These are phyloP conservation scores for Penicillium herquei DNA, from an alignment of 495 filamentous ascomycete genomes.

Conservation along the genomic window DNA sequence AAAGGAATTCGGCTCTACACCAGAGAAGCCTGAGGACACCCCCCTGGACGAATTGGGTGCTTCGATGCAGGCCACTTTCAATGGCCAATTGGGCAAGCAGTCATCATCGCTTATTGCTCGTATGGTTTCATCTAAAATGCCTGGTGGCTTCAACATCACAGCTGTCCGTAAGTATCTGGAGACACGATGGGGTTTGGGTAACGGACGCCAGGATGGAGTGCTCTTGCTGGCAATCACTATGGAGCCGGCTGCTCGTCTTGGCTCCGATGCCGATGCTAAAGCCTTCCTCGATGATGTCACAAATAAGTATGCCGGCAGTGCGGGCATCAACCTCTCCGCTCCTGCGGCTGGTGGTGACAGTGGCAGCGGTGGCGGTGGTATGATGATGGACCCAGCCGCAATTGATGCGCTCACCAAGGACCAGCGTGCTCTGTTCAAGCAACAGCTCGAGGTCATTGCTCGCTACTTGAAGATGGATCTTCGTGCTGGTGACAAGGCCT, in stretches of 20 bases:
- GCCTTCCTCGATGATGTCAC: slow-evolving; percentile 81
- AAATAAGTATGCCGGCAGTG: slow-evolving; percentile 84
- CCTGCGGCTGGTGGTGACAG: slow-evolving; percentile 72
- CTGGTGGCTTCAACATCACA: slow-evolving; percentile 98
- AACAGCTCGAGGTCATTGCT: slow-evolving; percentile 91
- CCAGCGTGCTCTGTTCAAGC: slow-evolving; percentile 91
- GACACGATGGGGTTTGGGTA: slow-evolving; percentile 84
- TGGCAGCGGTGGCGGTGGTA: slow-evolving; percentile 66
- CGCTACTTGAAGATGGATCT: slow-evolving; percentile 97
- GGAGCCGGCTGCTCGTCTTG: slow-evolving; percentile 86
- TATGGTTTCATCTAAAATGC: slow-evolving; percentile 98
- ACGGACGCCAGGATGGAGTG: slow-evolving; percentile 89
- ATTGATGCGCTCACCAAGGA: slow-evolving; percentile 97
- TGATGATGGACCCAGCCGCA: slow-evolving; percentile 99
- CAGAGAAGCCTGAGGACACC: slow-evolving; percentile 97
- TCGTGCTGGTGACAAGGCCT: slow-evolving; percentile 90
- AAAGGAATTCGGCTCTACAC: slow-evolving; percentile 97
- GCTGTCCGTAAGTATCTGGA: slow-evolving; percentile 90
- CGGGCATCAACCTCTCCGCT: slow-evolving; percentile 81
- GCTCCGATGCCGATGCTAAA: slow-evolving; percentile 87
- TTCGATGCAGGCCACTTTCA: slow-evolving; percentile 96
- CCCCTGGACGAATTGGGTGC: slow-evolving; percentile 94
- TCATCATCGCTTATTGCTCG: slow-evolving; percentile 90
- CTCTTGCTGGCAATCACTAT: slow-evolving; percentile 86
- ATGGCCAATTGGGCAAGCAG: slow-evolving; percentile 96